Evolutionary conservation across 768 basidiomycete species (phyloP).

Genomic region (Mycena albidolilacea): DNA sequence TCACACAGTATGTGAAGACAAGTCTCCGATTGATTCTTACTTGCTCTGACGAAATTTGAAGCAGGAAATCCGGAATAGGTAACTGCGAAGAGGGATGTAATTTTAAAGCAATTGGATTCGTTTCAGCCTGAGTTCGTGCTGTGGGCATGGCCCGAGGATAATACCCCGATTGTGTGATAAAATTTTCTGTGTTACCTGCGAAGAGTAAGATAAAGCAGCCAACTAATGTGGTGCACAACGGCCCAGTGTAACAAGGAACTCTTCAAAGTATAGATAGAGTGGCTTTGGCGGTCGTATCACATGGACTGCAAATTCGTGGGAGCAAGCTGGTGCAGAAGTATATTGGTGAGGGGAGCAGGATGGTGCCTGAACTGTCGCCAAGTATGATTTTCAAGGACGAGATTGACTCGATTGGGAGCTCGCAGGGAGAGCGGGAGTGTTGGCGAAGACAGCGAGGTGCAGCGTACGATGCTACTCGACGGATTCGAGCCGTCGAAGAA

Average conservation of each 20-base stretch:
- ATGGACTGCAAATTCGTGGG: slow-evolving; percentile 97
- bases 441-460: slow-evolving; percentile 90
- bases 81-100: neutral
- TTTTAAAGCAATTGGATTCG: no score
- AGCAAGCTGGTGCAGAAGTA: slow-evolving; percentile 98
- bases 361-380: slow-evolving; percentile 97
- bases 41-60: neutral
- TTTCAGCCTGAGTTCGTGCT: no score
- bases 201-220: no score
- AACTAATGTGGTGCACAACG: no score
- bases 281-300: no score
- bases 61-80: neutral
- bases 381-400: slow-evolving; percentile 99
- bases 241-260: no score
- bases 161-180: no score
- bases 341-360: slow-evolving; percentile 95
- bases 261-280: no score
- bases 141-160: no score
- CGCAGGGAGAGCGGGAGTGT: slow-evolving; percentile 93
- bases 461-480: slow-evolving; percentile 93
- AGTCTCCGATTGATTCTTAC: neutral
- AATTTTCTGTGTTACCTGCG: no score
- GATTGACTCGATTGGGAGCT: slow-evolving; percentile 97
- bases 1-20: neutral
- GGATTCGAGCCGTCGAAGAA: no score